phyloP scores from a whole-genome alignment of 768 basidiomycete genomes.

The Pulveroboletus ravenelii region DNA sequence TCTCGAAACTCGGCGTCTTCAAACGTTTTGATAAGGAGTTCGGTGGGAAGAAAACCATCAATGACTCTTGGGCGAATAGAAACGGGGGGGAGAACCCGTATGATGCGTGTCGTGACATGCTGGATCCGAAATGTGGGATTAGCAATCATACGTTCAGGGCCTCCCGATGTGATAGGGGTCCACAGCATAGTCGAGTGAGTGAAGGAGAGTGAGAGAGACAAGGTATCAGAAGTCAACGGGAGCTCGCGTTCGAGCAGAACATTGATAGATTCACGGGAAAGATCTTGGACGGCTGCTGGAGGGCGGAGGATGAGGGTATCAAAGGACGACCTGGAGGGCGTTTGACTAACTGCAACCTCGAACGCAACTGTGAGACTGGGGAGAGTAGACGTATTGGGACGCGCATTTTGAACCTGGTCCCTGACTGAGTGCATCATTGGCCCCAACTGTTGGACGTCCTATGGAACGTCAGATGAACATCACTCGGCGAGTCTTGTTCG shows the following conservation, averaged over 20 bases:
- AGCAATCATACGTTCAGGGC: not conserved
- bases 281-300: slow-evolving; percentile 4
- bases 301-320: slow-evolving; percentile 14
- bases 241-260: slow-evolving; percentile 16
- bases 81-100: slow-evolving; percentile 14
- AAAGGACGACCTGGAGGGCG: slow-evolving; percentile 1
- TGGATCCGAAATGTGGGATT: slow-evolving; percentile 15
- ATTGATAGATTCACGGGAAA: not conserved
- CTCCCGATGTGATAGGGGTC: slow-evolving; percentile 4
- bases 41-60: slow-evolving; percentile 14
- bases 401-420: not conserved
- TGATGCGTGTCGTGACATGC: slow-evolving; percentile 18
- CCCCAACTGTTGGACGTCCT: slow-evolving; percentile 20
- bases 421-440: slow-evolving; percentile 7
- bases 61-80: not conserved
- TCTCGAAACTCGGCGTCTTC: slow-evolving; percentile 12
- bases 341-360: slow-evolving; percentile 12
- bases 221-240: slow-evolving; percentile 11
- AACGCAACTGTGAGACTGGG: slow-evolving; percentile 20
- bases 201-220: slow-evolving; percentile 20
- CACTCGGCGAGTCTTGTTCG: not conserved
- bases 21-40: slow-evolving; percentile 21
- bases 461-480: not conserved
- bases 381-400: slow-evolving; percentile 13
- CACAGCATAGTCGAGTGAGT: slow-evolving; percentile 19